Conservation (phyloP, 208 protist species). For the Acanthamoeba rhysodes region DNA sequence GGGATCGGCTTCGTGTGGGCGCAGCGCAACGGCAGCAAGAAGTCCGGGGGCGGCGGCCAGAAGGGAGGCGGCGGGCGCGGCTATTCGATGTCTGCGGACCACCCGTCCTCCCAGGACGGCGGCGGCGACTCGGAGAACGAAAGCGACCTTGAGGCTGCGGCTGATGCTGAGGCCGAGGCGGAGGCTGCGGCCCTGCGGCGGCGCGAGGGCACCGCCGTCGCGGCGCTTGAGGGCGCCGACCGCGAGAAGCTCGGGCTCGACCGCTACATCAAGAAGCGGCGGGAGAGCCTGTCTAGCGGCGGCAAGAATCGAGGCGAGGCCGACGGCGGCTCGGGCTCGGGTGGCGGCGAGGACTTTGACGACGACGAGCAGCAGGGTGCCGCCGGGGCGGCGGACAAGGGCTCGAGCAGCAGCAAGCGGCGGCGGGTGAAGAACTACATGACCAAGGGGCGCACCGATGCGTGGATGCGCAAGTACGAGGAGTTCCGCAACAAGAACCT, state of each 20-base stretch:
- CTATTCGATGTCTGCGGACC: background rate
- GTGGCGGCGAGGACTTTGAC: background rate
- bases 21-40: slow-evolving; percentile 8
- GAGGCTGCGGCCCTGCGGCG: background rate
- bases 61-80: background rate
- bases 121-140: slow-evolving; percentile 35
- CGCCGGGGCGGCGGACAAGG: background rate
- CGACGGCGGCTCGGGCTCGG: background rate
- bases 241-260: slow-evolving; percentile 36
- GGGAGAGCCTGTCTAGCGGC: background rate
- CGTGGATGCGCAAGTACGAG: slow-evolving; percentile 68
- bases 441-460: slow-evolving; percentile 59
- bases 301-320: background rate
- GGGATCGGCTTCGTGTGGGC: slow-evolving; percentile 56
- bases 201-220: background rate
- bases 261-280: background rate
- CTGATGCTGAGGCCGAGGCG: background rate
- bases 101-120: background rate
- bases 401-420: background rate
- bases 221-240: background rate
- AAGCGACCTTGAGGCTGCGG: background rate
- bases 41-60: background rate
- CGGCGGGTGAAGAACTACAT: slow-evolving; percentile 60
- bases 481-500: slow-evolving; percentile 69
- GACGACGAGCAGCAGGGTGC: background rate